phyloP scores from a whole-genome alignment of 192 early-diverging fungal species.

The Entomortierella beljakovae region DNA sequence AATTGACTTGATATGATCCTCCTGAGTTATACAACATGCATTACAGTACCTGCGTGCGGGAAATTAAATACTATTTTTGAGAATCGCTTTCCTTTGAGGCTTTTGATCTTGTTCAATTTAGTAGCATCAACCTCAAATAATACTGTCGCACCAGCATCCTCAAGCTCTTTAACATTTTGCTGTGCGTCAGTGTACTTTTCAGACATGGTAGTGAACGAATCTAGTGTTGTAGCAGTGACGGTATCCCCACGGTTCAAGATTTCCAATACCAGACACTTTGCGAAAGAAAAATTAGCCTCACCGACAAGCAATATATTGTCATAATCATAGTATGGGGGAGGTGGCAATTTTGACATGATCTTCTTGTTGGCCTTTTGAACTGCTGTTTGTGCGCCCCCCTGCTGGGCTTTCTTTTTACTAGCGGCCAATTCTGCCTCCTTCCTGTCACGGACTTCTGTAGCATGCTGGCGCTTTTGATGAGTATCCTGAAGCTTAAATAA shows the following conservation, averaged over 20 bases:
- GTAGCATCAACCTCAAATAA: slow-evolving; percentile 87
- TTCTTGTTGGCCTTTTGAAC: slow-evolving; percentile 40
- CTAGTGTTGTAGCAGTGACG: slow-evolving; percentile 82
- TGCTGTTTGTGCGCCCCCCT: background rate
- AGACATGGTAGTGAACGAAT: slow-evolving; percentile 70
- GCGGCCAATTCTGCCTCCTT: slow-evolving; percentile 31
- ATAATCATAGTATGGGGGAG: slow-evolving; percentile 61
- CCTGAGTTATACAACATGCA: background rate
- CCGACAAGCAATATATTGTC: slow-evolving; percentile 82
- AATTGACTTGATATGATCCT: background rate
- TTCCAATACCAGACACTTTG: slow-evolving; percentile 72
- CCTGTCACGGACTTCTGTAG: slow-evolving; percentile 40
- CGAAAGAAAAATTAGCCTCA: slow-evolving; percentile 97
- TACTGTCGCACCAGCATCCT: slow-evolving; percentile 72
- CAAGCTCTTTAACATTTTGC: slow-evolving; percentile 72
- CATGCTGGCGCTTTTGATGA: slow-evolving; percentile 41
- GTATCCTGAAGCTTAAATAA: slow-evolving; percentile 39
- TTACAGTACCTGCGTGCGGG: slow-evolving; percentile 84
- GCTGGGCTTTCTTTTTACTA: slow-evolving; percentile 21
- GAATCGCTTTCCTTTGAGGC: slow-evolving; percentile 71
- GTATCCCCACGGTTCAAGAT: slow-evolving; percentile 66
- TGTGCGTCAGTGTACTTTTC: slow-evolving; percentile 84
- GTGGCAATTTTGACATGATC: slow-evolving; percentile 33
- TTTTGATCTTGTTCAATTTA: slow-evolving; percentile 65
- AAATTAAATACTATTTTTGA: slow-evolving; percentile 95